Evolutionary conservation across 768 basidiomycete genomes (phyloP), one percentile per base, ranked within the genome.

Genomic region (Rhizopogon sp.): DNA sequence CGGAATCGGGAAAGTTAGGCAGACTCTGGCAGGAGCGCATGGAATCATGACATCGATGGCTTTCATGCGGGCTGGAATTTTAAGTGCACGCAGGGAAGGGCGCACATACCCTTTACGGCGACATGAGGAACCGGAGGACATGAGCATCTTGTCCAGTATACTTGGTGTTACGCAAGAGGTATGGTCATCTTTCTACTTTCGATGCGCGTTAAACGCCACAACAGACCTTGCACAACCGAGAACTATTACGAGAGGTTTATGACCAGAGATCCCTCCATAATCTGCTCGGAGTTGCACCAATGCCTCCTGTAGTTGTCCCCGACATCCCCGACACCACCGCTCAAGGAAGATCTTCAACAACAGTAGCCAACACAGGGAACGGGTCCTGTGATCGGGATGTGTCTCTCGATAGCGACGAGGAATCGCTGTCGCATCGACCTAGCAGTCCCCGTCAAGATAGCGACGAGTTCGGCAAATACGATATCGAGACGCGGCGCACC

Each of bases 141-240:
- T 88, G 79, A 92, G 89, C 63, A 87, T 96, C 52, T 67, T 97
- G 43, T 81, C 85, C 3, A 86, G 79, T 33, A 80, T 97, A 31
- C 78, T 96, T 74, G 87, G 88, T 9, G 80, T 96, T 6, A 88
- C 91, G 2, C 84, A 88, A 66, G 89, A 93, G 80, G 93, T 90
- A 57, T 55, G 16, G 29, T 14, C 41, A 14, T 6, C 29, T 22
- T 54, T 45, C 8, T 4, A n/a, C 4, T 55, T 45, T 29, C n/a
- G 51, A 50, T 7, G 25, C 39, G 16, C 25, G 45, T 57, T 39
- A 56, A 50, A 22, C 60, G 20, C 7, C 16, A 44, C 35, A 29
- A 13, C 62, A 92, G 88, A 89, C 85, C 1, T 79, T 90, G 51
- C 87, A 87, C 55, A 87, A 89, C 60, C 81, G 91, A 29, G 75